phyloP scores from a whole-genome alignment of 768 basidiomycete species.

The Crepidotus variabilis region DNA sequence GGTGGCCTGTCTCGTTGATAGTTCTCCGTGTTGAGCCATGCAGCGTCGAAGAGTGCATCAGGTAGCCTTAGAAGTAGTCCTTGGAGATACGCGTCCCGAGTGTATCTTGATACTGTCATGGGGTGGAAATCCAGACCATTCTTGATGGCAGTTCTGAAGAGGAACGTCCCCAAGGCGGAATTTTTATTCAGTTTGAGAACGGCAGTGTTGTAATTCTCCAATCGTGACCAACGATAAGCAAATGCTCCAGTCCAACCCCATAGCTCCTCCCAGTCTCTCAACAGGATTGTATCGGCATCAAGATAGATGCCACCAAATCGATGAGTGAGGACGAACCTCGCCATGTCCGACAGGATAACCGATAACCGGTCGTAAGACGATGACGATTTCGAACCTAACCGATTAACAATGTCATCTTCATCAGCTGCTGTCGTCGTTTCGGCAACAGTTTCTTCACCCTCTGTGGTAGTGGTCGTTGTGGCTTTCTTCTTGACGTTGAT shows the following conservation, averaged over 20 bases:
- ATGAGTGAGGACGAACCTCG: constrained; percentile 92
- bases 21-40: constrained; percentile 90
- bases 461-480: constrained; percentile 23
- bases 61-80: constrained; percentile 76
- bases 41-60: constrained; percentile 90
- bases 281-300: constrained; percentile 88
- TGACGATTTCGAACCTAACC: constrained; percentile 85
- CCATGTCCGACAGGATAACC: constrained; percentile 93
- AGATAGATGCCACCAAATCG: constrained; percentile 93
- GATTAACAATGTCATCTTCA: constrained; percentile 59
- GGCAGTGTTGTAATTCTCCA: constrained; percentile 92
- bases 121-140: constrained; percentile 95
- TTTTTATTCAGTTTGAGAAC: constrained; percentile 85
- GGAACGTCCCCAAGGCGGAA: constrained; percentile 84
- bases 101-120: constrained; percentile 85
- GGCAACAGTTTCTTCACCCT: constrained; percentile 46
- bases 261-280: constrained; percentile 95
- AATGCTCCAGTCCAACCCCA: constrained; percentile 96
- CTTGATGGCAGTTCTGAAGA: constrained; percentile 89
- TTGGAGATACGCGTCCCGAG: constrained; percentile 77
- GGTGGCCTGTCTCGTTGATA: constrained; percentile 89
- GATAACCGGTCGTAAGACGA: constrained; percentile 87
- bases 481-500: constrained; percentile 51
- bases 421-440: constrained; percentile 41
- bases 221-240: constrained; percentile 91